phyloP scores from a whole-genome alignment of 1,284 basidiomycete species.

The Leucoagaricus sp. region DNA sequence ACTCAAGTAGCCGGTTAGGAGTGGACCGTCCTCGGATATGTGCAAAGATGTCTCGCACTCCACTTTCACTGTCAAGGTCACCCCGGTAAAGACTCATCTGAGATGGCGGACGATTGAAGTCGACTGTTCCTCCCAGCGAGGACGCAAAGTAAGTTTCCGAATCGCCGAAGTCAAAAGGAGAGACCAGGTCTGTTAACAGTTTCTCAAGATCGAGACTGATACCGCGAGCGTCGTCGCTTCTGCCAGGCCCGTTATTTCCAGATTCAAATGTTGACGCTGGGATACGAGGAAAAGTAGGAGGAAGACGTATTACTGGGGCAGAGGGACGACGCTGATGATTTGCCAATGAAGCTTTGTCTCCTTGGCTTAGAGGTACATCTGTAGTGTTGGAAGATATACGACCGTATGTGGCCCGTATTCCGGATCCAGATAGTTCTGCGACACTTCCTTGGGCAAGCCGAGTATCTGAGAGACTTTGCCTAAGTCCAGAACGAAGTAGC shows the following conservation, averaged over 20 bases:
- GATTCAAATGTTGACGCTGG: neutral
- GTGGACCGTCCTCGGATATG: constrained; percentile 13
- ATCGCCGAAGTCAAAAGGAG: constrained; percentile 5
- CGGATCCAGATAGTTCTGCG: neutral
- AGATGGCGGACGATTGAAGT: constrained; percentile 48
- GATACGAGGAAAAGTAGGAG: neutral
- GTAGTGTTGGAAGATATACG: no score
- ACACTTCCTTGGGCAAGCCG: neutral
- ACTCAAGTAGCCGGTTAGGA: no score
- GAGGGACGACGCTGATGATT: constrained; percentile 1
- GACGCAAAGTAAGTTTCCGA: constrained; percentile 10
- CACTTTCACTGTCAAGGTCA: constrained; percentile 26
- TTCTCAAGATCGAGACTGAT: neutral
- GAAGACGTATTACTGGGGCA: neutral
- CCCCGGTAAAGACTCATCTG: constrained; percentile 37
- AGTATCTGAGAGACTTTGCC: neutral
- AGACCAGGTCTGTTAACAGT: neutral
- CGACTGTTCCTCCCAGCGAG: constrained; percentile 22
- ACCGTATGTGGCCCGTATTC: neutral
- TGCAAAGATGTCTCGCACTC: constrained; percentile 1
- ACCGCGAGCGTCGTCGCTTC: no score
- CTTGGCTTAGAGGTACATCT: neutral
- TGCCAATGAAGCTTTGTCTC: neutral
- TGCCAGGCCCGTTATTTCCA: neutral
- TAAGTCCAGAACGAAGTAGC: neutral